phyloP scores from a whole-genome alignment of 768 basidiomycete species.

The Steccherinum ochraceum region DNA sequence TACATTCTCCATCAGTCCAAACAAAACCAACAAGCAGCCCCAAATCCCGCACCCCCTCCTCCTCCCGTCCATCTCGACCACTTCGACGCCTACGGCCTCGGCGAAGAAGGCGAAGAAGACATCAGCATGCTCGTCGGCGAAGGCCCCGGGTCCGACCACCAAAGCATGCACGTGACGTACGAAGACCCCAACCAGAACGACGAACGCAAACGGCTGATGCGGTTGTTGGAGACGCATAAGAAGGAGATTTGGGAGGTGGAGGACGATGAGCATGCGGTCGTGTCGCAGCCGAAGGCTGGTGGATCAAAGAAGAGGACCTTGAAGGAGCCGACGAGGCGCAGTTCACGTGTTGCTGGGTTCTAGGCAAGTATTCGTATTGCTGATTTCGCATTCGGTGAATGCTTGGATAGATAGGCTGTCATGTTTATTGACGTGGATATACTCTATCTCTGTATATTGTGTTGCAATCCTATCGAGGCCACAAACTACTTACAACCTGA shows the following conservation, averaged over 20 bases:
- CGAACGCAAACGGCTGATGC: slow-evolving; percentile 53
- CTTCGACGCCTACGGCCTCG: not conserved
- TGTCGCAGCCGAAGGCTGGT: not conserved
- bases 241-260: slow-evolving; percentile 8
- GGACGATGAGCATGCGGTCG: not conserved
- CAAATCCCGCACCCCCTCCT: not conserved
- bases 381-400: too few species aligned
- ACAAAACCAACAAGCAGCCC: not conserved
- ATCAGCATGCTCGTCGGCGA: slow-evolving; percentile 12
- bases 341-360: not conserved
- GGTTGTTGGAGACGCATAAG: slow-evolving; percentile 31
- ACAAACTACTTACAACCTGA: too few species aligned
- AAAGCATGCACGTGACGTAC: slow-evolving; percentile 54
- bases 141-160: slow-evolving; percentile 23
- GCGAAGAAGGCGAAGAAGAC: slow-evolving; percentile 21
- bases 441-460: too few species aligned
- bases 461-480: too few species aligned
- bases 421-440: too few species aligned
- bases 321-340: not conserved
- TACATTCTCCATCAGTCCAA: not conserved
- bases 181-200: slow-evolving; percentile 61
- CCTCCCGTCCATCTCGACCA: not conserved
- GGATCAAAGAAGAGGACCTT: not conserved
- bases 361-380: too few species aligned
- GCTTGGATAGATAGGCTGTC: too few species aligned